phyloP scores from a whole-genome alignment of 306 rosid genomes.

The Pyrus pyrifolia region DNA sequence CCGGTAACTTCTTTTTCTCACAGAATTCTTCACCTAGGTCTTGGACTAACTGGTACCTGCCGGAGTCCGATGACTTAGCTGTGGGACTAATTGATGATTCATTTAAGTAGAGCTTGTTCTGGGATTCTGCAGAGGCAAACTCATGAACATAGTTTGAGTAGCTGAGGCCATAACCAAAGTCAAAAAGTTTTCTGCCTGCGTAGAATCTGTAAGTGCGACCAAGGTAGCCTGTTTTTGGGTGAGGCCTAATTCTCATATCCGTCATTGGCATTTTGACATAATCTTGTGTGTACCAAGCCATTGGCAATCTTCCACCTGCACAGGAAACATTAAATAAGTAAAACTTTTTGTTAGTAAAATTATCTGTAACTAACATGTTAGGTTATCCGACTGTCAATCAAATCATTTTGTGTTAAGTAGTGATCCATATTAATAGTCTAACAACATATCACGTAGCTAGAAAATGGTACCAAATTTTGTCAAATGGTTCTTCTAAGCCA shows the following conservation, averaged over 20 bases:
- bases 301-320: conserved; percentile 86
- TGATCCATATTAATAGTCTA: background rate
- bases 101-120: conserved; percentile 46
- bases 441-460: background rate
- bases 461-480: background rate
- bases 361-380: too few species aligned
- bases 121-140: conserved; percentile 35
- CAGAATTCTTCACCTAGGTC: conserved; percentile 51
- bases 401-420: background rate
- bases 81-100: conserved; percentile 33
- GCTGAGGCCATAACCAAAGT: conserved; percentile 88
- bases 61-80: conserved; percentile 37
- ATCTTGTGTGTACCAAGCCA: conserved; percentile 80
- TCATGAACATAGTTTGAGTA: conserved; percentile 61
- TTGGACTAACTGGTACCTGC: conserved; percentile 44
- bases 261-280: conserved; percentile 74
- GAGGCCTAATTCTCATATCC: conserved; percentile 93
- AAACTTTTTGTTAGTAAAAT: background rate
- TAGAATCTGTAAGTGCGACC: conserved; percentile 86
- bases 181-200: conserved; percentile 57
- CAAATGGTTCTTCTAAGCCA: too few species aligned
- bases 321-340: conserved; percentile 9
- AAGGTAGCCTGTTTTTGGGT: conserved; percentile 56
- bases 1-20: conserved; percentile 35
- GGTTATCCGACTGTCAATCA: background rate